Evolutionary conservation across 768 basidiomycete genomes (phyloP), one percentile per base, ranked within the genome.

Genomic region (Lactarius hatsudake): DNA sequence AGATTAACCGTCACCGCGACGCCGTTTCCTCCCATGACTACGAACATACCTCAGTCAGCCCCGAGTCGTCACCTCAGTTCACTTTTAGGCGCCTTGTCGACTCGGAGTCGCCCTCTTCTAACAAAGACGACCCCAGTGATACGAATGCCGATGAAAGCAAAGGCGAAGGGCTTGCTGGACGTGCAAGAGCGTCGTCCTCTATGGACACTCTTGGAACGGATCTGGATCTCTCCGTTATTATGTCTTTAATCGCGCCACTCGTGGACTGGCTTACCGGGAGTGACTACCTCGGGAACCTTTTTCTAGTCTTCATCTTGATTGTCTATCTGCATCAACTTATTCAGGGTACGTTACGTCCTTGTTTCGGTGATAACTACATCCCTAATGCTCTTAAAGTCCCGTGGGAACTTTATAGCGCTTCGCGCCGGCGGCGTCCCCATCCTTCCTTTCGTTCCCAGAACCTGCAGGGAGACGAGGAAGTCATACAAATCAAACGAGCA

Each of bases 251-350:
- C 36, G 88, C 90, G 26, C 89, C 90, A 28, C 77, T 93, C 15
- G 89, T 87, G 20, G 89, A 90, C 71, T 89, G 89, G 87, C 79
- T 93, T 30, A 93, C 91, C 2, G 91, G 91, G 30, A 86, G 88
- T 43, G 90, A 93, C 74, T 81, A 90, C 70, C 77, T 92, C 74
- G 89, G 90, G 75, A 89, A 90, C 70, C 73, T 90, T 10, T 77
- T 91, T 60, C 81, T 92, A 32, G 76, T 91, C 28, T 75, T 87
- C 26, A 80, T 91, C n/a, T 79, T 93, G 51, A 81, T 92, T 23
- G 89, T 87, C 73, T 93, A 93, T 70, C 78, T 93, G 48, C 91
- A 92, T 72, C 90, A 93, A 75, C 83, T 94, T 57, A 87, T 93
- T 63, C 89, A 93, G 83, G 81, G 91, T 90, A 64, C 30, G 84